Evolutionary conservation across 257 asterid genomes (phyloP).

Genomic region (Ligustrum vulgare): DNA sequence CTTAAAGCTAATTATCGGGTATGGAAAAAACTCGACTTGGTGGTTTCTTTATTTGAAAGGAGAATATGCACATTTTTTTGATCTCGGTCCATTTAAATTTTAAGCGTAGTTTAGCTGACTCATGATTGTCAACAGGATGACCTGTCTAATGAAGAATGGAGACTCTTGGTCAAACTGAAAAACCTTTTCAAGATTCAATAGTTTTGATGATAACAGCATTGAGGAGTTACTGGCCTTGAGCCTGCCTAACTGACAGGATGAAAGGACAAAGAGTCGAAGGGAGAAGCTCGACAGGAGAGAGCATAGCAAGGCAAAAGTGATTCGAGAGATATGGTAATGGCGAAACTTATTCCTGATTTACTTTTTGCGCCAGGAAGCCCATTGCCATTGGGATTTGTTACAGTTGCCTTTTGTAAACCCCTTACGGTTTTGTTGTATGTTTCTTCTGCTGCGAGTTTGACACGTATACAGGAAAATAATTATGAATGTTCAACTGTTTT

Average conservation of each 20-base stretch:
- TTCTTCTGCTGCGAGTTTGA: not conserved
- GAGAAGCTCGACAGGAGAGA: not conserved
- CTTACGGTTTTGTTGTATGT: not conserved
- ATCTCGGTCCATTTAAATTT: not conserved
- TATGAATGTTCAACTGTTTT: not conserved
- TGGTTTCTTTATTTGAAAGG: not conserved
- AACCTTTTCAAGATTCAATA: constrained; percentile 59
- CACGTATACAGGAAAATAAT: not conserved
- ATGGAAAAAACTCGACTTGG: constrained; percentile 11
- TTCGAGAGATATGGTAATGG: not conserved
- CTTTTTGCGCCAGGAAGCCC: not conserved
- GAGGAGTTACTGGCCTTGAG: not conserved
- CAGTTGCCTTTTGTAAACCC: not conserved
- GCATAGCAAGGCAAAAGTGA: not conserved
- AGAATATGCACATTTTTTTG: not conserved
- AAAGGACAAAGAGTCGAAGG: not conserved
- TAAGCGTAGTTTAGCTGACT: not conserved
- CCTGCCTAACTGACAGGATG: not conserved
- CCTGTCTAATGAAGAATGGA: constrained; percentile 68
- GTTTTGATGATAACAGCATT: not conserved
- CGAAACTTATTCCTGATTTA: not conserved
- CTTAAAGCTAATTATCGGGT: constrained; percentile 90
- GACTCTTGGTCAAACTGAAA: constrained; percentile 72
- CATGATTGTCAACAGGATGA: constrained; percentile 54
- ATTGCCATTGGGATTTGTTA: not conserved